Evolutionary conservation across 202 grass and related monocot genomes (phyloP).

Genomic region (Zoysia matrella): DNA sequence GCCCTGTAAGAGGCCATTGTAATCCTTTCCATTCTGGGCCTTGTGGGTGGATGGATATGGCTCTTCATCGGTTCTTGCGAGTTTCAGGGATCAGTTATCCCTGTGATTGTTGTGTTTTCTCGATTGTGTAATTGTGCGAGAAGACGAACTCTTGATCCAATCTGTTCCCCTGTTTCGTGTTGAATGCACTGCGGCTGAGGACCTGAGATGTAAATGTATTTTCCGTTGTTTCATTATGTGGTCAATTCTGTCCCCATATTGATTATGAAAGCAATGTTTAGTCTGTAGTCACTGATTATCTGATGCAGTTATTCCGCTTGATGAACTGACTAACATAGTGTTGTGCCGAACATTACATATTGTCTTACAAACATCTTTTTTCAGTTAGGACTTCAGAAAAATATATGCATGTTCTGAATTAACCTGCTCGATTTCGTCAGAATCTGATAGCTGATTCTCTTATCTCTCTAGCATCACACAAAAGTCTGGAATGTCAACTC

Average conservation of each 20-base stretch:
- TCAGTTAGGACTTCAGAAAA: neutral
- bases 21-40: constrained; percentile 40
- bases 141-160: neutral
- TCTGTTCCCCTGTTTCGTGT: constrained; percentile 24
- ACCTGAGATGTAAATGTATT: constrained; percentile 42
- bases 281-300: neutral
- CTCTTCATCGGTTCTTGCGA: constrained; percentile 18
- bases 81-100: constrained; percentile 37
- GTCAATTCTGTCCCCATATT: constrained; percentile 9
- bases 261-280: neutral
- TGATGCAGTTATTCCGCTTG: neutral
- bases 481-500: neutral
- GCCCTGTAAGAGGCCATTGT: constrained; percentile 26
- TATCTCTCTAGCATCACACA: neutral
- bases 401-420: neutral
- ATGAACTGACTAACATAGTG: constrained; percentile 38
- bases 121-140: constrained; percentile 42
- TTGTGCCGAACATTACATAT: neutral
- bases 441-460: neutral
- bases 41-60: constrained; percentile 26
- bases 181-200: constrained; percentile 15
- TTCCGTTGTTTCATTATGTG: neutral
- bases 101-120: constrained; percentile 34
- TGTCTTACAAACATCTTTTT: neutral
- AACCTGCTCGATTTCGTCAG: neutral